Evolutionary conservation across 768 basidiomycete genomes (phyloP), one percentile per base, ranked within the genome.

Genomic region (Phylloporus scabripes): DNA sequence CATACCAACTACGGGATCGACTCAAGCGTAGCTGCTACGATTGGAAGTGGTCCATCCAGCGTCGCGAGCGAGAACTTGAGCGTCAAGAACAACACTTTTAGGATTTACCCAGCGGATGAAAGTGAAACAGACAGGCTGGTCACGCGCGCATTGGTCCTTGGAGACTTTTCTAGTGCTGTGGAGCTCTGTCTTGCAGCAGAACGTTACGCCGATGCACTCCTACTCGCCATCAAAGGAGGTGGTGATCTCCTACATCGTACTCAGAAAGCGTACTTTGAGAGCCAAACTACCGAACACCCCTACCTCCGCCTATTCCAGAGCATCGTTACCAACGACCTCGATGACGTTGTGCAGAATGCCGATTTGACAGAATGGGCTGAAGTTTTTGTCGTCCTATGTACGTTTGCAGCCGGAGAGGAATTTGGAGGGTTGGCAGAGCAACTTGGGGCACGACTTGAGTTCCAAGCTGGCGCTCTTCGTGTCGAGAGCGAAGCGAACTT

Each of bases 271-370:
- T 98, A 98, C 70, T 98, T 98, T 60, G 89, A 88, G 60, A 79
- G 81, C 26, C 80, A 83, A 45, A 88, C 90, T 1, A 76, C 80
- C 8, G 70, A 79, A 1, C 70, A 87, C 3, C 90, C 94, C 0
- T 97, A 95, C 67, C 80, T 98, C 20, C 87, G 96, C 33, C 78
- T 99, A 10, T 91, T 94, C 80, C 92, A 97, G 63, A 89, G 86
- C 11, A 88, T 99, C 56, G 90, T 95, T 50, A 87, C 86, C 32
- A 83, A 92, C 59, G 96, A 98, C 61, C 80, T 98, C 7, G 77
- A 80, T 17, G 96, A 97, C 64, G 83, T 98, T 44, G 94, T 97
- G 8, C 93, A 96, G 66, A 96, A 97, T 59, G 95, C 94, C 20
- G 93, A 98, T 57, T 65, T 98, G 44, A 74, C 81, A 36, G 93